Evolutionary conservation across 306 rosid genomes (phyloP).

Genomic region (Cucumis sativus): Cucumber_9930_V3 NC_026655.2:15498501-15499000

Average conservation of each 20-base stretch:
- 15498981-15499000: no score
- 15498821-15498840: background rate
- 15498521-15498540: conserved; percentile 30
- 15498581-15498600: conserved; percentile 60
- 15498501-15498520: conserved; percentile 47
- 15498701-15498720: background rate
- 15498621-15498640: conserved; percentile 48
- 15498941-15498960: no score
- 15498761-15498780: background rate
- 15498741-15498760: background rate
- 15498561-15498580: conserved; percentile 18
- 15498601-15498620: conserved; percentile 96
- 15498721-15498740: background rate
- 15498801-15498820: background rate
- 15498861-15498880: background rate
- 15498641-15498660: background rate
- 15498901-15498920: no score
- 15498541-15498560: conserved; percentile 14
- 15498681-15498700: background rate
- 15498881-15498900: background rate
- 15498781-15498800: background rate
- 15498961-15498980: no score
- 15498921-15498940: no score
- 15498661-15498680: background rate
- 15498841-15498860: background rate